A percentile compares a stretch with the other conserved stretches of the same genome.
Evolutionary conservation across 768 basidiomycete species (phyloP).

Genomic region (Amanita subjunquillea): DNA sequence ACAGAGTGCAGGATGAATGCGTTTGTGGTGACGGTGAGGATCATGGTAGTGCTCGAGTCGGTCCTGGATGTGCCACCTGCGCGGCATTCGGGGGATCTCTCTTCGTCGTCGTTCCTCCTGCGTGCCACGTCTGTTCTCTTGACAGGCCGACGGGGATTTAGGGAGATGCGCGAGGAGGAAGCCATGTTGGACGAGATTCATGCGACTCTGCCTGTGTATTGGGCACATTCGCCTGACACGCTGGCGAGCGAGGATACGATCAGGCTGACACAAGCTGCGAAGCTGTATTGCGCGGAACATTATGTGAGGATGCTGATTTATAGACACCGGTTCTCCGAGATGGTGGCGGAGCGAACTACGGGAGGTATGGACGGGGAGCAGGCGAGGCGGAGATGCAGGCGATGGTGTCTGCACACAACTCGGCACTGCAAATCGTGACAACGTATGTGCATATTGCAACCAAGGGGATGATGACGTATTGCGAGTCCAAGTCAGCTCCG

Average conservation of each 20-base stretch:
- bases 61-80: conserved; percentile 77
- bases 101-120: conserved; percentile 54
- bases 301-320: conserved; percentile 83
- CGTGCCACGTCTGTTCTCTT: conserved; percentile 62
- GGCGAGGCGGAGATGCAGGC: conserved; percentile 68
- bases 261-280: conserved; percentile 79
- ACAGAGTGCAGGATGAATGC: conserved; percentile 72
- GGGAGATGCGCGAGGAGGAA: conserved; percentile 73
- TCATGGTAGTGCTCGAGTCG: conserved; percentile 83
- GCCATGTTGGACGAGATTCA: conserved; percentile 73
- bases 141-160: conserved; percentile 41
- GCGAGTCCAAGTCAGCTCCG: conserved; percentile 34
- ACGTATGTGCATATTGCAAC: conserved; percentile 79
- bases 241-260: conserved; percentile 80
- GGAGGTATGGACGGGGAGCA: conserved; percentile 37
- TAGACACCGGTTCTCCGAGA: conserved; percentile 75
- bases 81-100: conserved; percentile 48
- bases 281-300: conserved; percentile 81
- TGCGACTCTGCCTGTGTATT: conserved; percentile 58
- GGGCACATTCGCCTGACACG: conserved; percentile 75
- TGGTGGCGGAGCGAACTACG: conserved; percentile 55
- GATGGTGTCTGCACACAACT: conserved; percentile 64
- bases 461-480: conserved; percentile 90
- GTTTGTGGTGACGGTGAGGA: conserved; percentile 65
- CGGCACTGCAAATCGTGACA: conserved; percentile 73